Base-by-base conservation (phyloP, 257 asterid species). In the Ajuga chamaepitys region DNA sequence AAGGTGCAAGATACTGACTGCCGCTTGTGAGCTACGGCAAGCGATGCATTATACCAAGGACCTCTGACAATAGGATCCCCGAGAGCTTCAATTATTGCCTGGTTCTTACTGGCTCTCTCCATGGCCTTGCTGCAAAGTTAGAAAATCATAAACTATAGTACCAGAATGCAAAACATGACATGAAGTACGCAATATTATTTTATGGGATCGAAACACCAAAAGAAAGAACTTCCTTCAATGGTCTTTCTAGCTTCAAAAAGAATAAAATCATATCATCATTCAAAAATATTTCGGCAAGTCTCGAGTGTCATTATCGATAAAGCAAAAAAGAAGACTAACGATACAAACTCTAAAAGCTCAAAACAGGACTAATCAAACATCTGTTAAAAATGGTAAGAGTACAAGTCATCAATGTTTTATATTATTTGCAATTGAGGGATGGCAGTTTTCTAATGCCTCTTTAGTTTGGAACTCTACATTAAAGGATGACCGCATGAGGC, bases 41-140 rank as follows among this genome's bases (percentile, higher is more conserved):
- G 89, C 10, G 99, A 88, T 52, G 99, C 97, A 66, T 94, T 90
- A 65, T 94, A 90, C 99, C 97, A 94, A 38, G 99, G 99, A 22
- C 99, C 99, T 75, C 93, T 82, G 44, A 67, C 89, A 70, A 94
- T 80, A 40, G 97, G 99, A 81, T 88, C 95, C 7, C 97, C 99
- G 38, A 94, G 81, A 60, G 96, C 90, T 68, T 83, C 87, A 65
- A 82, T 78, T 70, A 94, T 66, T 51, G 64, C 76, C 82, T 75
- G 78, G 79, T 76, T 85, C 57, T 80, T 85, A 70, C 84, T 80
- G 57, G 99, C 99, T 82, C 62, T 94, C 78, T 90, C 97, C 86
- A 90, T 72, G 38, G 99, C 99, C 86, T 90, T 90, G 75, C 99
- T 94, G 95, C 83, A 80, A 67, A 41, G 67, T 32, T 40, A 41